These are phyloP conservation scores for Vicia sativa DNA, from an alignment of 306 rosid species.

Conservation along the genomic window DNA sequence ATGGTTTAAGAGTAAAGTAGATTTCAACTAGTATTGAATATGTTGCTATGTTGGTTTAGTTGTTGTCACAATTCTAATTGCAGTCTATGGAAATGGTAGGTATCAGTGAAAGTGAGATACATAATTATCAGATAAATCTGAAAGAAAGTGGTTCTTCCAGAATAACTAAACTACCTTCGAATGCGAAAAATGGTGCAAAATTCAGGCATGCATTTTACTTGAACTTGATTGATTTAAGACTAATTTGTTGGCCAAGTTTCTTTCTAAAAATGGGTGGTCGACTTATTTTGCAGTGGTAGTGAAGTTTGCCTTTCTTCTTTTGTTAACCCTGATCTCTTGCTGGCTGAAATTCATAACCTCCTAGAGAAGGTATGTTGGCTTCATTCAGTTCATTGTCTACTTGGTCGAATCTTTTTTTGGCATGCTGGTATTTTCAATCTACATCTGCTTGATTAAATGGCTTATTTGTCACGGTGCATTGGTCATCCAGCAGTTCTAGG, in stretches of 20 bases:
- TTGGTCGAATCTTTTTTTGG: conserved; percentile 14
- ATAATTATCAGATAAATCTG: conserved; percentile 55
- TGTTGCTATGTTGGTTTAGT: conserved; percentile 1
- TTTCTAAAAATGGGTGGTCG: conserved; percentile 9
- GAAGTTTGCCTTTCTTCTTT: conserved; percentile 63
- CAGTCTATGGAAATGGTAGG: conserved; percentile 56
- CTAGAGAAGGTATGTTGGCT: conserved; percentile 64
- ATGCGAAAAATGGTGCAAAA: conserved; percentile 66
- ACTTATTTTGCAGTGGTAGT: conserved; percentile 68
- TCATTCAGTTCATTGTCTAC: conserved; percentile 33
- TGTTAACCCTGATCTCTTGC: conserved; percentile 56
- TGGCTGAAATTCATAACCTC: conserved; percentile 57
- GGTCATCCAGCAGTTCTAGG: background rate
- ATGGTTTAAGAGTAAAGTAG: conserved; percentile 7
- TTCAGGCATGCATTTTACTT: conserved; percentile 67
- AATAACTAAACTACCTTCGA: conserved; percentile 58
- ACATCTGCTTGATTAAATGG: conserved; percentile 15
- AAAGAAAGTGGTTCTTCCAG: conserved; percentile 59
- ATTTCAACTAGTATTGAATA: conserved; percentile 27
- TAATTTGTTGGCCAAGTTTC: conserved; percentile 24
- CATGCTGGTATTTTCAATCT: conserved; percentile 16
- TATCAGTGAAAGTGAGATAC: conserved; percentile 52
- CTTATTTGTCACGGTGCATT: conserved; percentile 4
- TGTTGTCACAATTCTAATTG: conserved; percentile 21
- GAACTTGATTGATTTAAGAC: conserved; percentile 24